phyloP scores from a whole-genome alignment of 164 flowering plant species.

The Vitis rupestris region DNA sequence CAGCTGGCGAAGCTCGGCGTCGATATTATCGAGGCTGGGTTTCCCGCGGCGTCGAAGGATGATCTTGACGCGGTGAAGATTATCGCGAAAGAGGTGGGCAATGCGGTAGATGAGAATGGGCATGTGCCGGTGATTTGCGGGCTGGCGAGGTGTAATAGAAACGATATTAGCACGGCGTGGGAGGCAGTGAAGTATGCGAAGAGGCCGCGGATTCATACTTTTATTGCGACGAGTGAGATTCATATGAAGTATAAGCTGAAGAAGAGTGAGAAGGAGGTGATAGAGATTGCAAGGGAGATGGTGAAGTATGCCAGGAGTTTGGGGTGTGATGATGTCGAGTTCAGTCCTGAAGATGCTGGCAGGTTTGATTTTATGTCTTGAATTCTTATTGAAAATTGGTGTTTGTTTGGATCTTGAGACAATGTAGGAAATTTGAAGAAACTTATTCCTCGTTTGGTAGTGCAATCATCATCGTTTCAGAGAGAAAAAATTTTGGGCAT shows the following conservation, averaged over 20 bases:
- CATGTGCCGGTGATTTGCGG: constrained; percentile 95
- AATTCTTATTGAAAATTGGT: not conserved
- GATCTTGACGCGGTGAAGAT: constrained; percentile 78
- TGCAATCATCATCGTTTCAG: no score
- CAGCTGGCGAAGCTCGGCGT: constrained; percentile 89
- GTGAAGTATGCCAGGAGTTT: constrained; percentile 81
- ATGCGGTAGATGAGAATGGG: constrained; percentile 48
- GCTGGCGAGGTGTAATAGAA: constrained; percentile 75
- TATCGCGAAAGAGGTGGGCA: constrained; percentile 81
- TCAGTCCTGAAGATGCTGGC: constrained; percentile 99
- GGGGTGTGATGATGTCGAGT: constrained; percentile 92
- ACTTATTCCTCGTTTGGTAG: no score
- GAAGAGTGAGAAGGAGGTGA: constrained; percentile 74
- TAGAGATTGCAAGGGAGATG: constrained; percentile 77
- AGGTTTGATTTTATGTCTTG: constrained; percentile 40
- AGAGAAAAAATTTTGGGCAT: no score
- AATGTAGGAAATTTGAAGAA: no score
- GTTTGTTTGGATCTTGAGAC: not conserved
- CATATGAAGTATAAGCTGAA: constrained; percentile 84
- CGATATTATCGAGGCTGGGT: constrained; percentile 95
- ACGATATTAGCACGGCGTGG: constrained; percentile 85
- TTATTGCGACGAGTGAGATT: constrained; percentile 92
- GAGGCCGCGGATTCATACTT: constrained; percentile 82
- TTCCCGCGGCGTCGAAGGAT: constrained; percentile 82
- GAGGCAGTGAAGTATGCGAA: constrained; percentile 83